phyloP scores from a whole-genome alignment of 805 yeast genomes.

The Candida loeiensis region DNA sequence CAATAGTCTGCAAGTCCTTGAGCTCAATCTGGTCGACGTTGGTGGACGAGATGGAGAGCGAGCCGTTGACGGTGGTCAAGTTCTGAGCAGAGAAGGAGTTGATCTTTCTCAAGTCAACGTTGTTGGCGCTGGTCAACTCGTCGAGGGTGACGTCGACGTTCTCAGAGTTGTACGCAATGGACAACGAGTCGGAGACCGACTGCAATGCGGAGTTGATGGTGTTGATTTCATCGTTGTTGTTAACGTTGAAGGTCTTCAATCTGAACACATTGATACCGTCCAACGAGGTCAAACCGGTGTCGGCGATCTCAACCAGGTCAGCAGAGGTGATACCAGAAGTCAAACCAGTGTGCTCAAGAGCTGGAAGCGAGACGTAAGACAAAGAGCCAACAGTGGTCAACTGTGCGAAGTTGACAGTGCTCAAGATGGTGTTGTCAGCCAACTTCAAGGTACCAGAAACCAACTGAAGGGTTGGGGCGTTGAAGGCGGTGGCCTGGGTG shows the following conservation, averaged over 20 bases:
- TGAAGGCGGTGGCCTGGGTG: slow-evolving; percentile 54
- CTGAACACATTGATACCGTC: slow-evolving; percentile 57
- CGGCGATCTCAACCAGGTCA: slow-evolving; percentile 64
- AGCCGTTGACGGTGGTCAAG: slow-evolving; percentile 72
- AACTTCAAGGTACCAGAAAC: slow-evolving; percentile 71
- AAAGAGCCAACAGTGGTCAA: slow-evolving; percentile 81
- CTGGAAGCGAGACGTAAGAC: slow-evolving; percentile 81
- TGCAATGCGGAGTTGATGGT: slow-evolving; percentile 68
- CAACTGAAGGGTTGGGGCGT: slow-evolving; percentile 75
- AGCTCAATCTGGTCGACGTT: slow-evolving; percentile 54
- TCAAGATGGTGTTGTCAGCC: slow-evolving; percentile 60
- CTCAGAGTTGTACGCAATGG: slow-evolving; percentile 83
- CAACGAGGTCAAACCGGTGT: slow-evolving; percentile 66
- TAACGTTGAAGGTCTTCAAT: slow-evolving; percentile 62
- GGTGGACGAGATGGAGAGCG: slow-evolving; percentile 77
- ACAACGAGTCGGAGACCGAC: slow-evolving; percentile 69
- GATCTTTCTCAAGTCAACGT: slow-evolving; percentile 80
- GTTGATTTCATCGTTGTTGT: slow-evolving; percentile 83
- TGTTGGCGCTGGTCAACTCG: slow-evolving; percentile 78
- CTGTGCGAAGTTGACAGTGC: slow-evolving; percentile 68
- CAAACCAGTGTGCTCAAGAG: slow-evolving; percentile 68
- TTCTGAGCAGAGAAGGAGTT: slow-evolving; percentile 65
- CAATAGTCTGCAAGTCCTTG: slow-evolving; percentile 57
- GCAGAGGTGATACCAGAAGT: slow-evolving; percentile 67
- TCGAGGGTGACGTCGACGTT: slow-evolving; percentile 66